A percentile compares a stretch with the other conserved stretches of the same genome.
Conservation (phyloP, 495 filamentous ascomycete species). For the Penicillium odoratum region DNA sequence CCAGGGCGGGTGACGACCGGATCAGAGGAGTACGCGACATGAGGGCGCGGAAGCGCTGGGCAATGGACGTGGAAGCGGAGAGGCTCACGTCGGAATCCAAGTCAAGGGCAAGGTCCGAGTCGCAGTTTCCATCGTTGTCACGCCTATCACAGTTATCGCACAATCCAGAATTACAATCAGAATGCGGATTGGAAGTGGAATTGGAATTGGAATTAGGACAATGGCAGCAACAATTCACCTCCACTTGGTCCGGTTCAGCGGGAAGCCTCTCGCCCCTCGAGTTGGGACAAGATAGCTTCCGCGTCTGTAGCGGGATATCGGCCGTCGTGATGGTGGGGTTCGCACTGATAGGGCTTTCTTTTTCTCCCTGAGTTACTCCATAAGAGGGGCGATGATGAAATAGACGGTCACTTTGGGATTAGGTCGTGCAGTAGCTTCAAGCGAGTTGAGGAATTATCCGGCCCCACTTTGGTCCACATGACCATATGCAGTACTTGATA, state of each 20-base stretch:
- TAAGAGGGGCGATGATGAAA: conserved; percentile 13
- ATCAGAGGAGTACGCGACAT: conserved; percentile 60
- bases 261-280: conserved; percentile 28
- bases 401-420: conserved; percentile 12
- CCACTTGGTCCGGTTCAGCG: conserved; percentile 20
- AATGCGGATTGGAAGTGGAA: not conserved
- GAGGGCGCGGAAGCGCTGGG: conserved; percentile 22
- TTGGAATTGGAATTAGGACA: not conserved
- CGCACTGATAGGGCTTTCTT: not conserved
- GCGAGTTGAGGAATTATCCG: not conserved
- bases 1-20: conserved; percentile 58
- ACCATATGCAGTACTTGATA: no score
- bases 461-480: not conserved
- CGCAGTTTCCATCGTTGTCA: conserved; percentile 15
- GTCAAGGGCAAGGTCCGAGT: conserved; percentile 11
- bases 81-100: conserved; percentile 14
- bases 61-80: conserved; percentile 18
- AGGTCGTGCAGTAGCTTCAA: conserved; percentile 20
- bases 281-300: conserved; percentile 29
- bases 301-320: conserved; percentile 28
- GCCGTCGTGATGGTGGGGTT: conserved; percentile 14
- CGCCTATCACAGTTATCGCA: not conserved
- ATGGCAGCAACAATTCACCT: not conserved
- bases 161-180: not conserved
- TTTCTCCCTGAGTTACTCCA: not conserved